Percentiles rank a stretch among this genome's conserved stretches.
phyloP scores from a whole-genome alignment of 148 eudicot species.

The Amaranthus palmeri region DNA sequence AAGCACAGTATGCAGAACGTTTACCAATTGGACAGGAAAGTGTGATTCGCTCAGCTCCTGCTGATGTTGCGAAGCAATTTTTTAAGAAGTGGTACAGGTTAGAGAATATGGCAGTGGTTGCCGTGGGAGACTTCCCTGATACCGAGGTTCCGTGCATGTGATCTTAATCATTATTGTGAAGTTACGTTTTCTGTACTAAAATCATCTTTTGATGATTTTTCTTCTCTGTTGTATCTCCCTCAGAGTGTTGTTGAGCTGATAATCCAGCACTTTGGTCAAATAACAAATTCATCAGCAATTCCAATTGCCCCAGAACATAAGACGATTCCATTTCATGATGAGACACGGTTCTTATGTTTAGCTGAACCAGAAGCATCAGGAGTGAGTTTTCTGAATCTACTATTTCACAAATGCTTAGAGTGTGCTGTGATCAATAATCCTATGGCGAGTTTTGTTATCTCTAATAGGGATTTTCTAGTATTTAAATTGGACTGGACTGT shows the following conservation, averaged over 20 bases:
- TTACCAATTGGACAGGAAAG: constrained; percentile 81
- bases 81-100: constrained; percentile 68
- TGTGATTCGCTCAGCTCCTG: constrained; percentile 58
- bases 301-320: constrained; percentile 35
- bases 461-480: not conserved
- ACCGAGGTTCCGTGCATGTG: constrained; percentile 49
- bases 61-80: constrained; percentile 54
- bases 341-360: constrained; percentile 59
- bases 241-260: constrained; percentile 77
- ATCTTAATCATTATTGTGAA: not conserved
- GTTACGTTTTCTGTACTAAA: not conserved
- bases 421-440: not conserved
- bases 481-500: constrained; percentile 17
- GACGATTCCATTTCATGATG: constrained; percentile 57
- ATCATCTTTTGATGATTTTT: not conserved
- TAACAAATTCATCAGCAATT: constrained; percentile 41
- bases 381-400: constrained; percentile 38
- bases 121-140: constrained; percentile 83
- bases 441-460: not conserved
- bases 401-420: not conserved
- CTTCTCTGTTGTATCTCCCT: constrained; percentile 7
- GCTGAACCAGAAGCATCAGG: constrained; percentile 90
- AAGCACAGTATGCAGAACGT: constrained; percentile 73
- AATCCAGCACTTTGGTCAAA: constrained; percentile 55
- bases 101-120: constrained; percentile 81